Conservation (phyloP, 2,329 filamentous ascomycete genomes). For the Raffaelea albimanens region DNA sequence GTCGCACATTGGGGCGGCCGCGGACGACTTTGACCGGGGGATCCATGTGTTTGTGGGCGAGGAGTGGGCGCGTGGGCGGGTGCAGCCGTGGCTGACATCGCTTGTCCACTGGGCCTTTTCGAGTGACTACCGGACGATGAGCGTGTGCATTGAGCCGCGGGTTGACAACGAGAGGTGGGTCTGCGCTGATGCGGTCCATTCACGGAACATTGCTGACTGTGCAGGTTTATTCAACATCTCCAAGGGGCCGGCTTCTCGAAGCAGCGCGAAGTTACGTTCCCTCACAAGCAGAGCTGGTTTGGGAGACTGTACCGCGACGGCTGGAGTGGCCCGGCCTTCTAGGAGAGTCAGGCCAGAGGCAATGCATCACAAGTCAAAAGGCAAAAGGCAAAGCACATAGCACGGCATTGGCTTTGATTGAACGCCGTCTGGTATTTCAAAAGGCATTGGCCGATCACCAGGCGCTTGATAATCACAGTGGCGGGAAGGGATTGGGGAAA, state of each 20-base stretch:
- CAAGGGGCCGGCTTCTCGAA: conserved; percentile 71
- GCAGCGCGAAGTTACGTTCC: conserved; percentile 76
- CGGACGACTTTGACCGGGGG: conserved; percentile 76
- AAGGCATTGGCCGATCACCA: no score
- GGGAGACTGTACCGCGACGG: conserved; percentile 71
- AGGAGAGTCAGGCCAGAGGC: neutral
- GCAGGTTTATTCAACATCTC: conserved; percentile 62
- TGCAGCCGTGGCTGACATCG: conserved; percentile 73
- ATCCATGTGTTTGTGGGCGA: conserved; percentile 86
- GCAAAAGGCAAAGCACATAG: no score
- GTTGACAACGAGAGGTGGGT: conserved; percentile 81
- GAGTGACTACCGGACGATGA: conserved; percentile 71
- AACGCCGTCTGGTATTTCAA: no score
- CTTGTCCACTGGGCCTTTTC: conserved; percentile 80
- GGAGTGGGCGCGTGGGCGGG: conserved; percentile 78
- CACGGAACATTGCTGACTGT: no score
- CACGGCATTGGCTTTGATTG: no score
- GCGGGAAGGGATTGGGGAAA: no score
- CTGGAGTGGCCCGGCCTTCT: conserved; percentile 64
- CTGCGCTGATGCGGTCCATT: no score
- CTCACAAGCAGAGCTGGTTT: conserved; percentile 86
- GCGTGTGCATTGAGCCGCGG: conserved; percentile 77
- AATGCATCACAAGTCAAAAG: neutral
- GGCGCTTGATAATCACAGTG: no score
- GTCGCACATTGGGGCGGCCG: conserved; percentile 46